Evolutionary conservation across 768 basidiomycete species (phyloP).

Genomic region (Tulasnella sp.): DNA sequence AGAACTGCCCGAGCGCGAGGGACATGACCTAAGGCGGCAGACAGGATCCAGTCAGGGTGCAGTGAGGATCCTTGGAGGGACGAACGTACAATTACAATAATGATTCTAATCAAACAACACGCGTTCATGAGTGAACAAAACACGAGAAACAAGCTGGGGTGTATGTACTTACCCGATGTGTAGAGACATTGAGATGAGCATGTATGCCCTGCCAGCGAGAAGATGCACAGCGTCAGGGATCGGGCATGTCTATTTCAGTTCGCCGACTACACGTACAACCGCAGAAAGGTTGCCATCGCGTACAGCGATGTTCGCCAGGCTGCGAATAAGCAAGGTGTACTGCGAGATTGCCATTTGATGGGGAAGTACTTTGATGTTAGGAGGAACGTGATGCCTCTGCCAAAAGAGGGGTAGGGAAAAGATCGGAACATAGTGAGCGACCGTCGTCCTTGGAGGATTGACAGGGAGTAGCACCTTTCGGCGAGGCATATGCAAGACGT

Average conservation of each 20-base stretch:
- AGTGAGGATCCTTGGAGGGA: neutral
- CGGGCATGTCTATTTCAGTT: neutral
- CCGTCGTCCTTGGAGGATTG: neutral
- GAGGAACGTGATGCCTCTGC: conserved; percentile 7
- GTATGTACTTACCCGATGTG: conserved; percentile 9
- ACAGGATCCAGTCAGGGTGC: neutral
- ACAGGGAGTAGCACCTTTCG: neutral
- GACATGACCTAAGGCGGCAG: neutral
- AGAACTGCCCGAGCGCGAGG: conserved; percentile 6
- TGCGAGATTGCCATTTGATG: neutral
- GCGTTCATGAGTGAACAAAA: neutral
- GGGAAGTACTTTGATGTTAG: neutral
- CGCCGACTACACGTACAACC: neutral
- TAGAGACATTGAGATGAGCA: conserved; percentile 10
- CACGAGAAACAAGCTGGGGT: no score
- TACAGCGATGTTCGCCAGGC: neutral
- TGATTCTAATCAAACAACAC: neutral
- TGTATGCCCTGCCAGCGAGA: conserved; percentile 4
- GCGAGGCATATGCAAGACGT: conserved; percentile 5
- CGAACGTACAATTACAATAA: neutral
- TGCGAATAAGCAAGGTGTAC: neutral
- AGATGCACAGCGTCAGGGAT: neutral
- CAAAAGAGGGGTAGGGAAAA: neutral
- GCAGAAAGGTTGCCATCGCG: conserved; percentile 1
- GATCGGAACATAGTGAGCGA: neutral